Conservation (phyloP, 2,329 filamentous ascomycete species). For the Neonectria sp. region DNA sequence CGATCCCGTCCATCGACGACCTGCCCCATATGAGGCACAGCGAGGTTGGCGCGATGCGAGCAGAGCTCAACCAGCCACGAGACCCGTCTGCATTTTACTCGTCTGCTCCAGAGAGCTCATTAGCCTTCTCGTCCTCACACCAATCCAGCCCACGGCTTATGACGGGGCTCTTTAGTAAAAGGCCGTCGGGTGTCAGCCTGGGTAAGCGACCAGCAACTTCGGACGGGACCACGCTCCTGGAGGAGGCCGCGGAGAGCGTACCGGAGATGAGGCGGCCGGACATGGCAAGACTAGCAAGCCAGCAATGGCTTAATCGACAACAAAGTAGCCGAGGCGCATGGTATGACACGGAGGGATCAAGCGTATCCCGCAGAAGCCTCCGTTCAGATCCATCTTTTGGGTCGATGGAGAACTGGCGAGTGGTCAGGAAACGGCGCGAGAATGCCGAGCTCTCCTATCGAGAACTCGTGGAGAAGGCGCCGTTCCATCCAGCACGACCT, state of each 20-base stretch:
- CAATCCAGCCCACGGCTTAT: slow-evolving; percentile 46
- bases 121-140: slow-evolving; percentile 50
- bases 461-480: slow-evolving; percentile 52
- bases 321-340: slow-evolving; percentile 37
- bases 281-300: slow-evolving; percentile 42
- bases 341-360: slow-evolving; percentile 44
- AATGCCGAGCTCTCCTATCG: slow-evolving; percentile 51
- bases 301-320: slow-evolving; percentile 36
- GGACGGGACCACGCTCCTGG: slow-evolving; percentile 11
- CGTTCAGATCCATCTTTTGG: slow-evolving; percentile 52
- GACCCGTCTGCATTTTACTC: slow-evolving; percentile 45
- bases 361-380: slow-evolving; percentile 40
- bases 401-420: slow-evolving; percentile 56
- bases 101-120: slow-evolving; percentile 52
- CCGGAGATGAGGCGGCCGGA: slow-evolving; percentile 45
- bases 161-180: slow-evolving; percentile 29
- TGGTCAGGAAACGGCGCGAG: slow-evolving; percentile 46
- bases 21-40: slow-evolving; percentile 42
- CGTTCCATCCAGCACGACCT: slow-evolving; percentile 57
- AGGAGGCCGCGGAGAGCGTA: slow-evolving; percentile 44
- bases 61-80: slow-evolving; percentile 37
- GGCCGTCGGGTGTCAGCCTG: slow-evolving; percentile 14
- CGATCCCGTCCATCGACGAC: slow-evolving; percentile 49
- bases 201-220: slow-evolving; percentile 17
- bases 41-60: slow-evolving; percentile 34